These are phyloP conservation scores for Oleoguttula mirabilis DNA, from an alignment of 495 filamentous ascomycete species.

Conservation along the genomic window DNA sequence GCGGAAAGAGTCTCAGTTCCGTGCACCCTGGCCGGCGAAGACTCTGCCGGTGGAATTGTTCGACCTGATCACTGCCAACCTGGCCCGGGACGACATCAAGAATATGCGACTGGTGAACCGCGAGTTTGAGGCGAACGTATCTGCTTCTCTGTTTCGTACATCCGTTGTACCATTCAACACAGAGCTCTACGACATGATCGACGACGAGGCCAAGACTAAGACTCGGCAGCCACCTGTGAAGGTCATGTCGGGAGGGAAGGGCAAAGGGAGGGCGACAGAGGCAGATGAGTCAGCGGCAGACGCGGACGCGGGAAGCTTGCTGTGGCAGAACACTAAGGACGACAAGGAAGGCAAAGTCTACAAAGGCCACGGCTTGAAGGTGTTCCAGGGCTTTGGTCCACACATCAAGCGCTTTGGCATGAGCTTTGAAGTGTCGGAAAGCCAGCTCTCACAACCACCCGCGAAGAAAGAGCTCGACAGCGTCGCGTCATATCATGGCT, in stretches of 20 bases:
- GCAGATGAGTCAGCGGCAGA: too few relatives aligned
- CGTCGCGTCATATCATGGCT: slow-evolving; percentile 38
- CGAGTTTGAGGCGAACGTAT: slow-evolving; percentile 42
- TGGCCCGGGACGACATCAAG: slow-evolving; percentile 38
- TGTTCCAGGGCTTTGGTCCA: slow-evolving; percentile 39
- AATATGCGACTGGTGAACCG: slow-evolving; percentile 41
- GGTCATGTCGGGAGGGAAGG: slow-evolving; percentile 24
- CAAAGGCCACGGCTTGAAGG: slow-evolving; percentile 35
- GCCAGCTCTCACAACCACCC: slow-evolving; percentile 28
- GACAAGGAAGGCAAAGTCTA: slow-evolving; percentile 28
- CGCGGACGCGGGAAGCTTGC: neutral
- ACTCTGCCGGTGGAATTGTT: slow-evolving; percentile 42
- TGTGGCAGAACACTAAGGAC: slow-evolving; percentile 27
- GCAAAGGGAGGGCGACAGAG: slow-evolving; percentile 24
- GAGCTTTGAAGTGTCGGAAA: slow-evolving; percentile 42
- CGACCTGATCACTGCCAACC: slow-evolving; percentile 32
- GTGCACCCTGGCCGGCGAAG: slow-evolving; percentile 36
- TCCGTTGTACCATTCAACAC: slow-evolving; percentile 44
- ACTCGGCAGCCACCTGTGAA: slow-evolving; percentile 6
- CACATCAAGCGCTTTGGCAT: slow-evolving; percentile 42
- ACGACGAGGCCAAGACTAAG: slow-evolving; percentile 17
- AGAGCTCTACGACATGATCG: slow-evolving; percentile 38
- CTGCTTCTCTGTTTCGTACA: slow-evolving; percentile 35
- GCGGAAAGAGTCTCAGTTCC: too few relatives aligned
- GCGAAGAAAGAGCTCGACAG: slow-evolving; percentile 32